Evolutionary conservation across 352 stramenopile genomes (phyloP).

Genomic region (Phytophthora pistaciae): DNA sequence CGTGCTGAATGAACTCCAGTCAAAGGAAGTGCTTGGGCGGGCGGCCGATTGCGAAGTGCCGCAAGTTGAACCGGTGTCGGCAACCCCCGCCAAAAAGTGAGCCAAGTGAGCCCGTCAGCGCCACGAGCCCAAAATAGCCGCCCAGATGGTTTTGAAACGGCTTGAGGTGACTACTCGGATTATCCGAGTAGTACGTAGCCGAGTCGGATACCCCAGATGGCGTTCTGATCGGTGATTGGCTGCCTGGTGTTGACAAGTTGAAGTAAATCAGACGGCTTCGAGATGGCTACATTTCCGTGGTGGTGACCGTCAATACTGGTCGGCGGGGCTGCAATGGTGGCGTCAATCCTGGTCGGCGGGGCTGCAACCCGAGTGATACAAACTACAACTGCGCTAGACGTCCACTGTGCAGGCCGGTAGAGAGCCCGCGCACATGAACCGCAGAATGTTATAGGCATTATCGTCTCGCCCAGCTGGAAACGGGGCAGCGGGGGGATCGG

Average conservation of each 20-base stretch:
- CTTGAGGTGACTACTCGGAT: neutral
- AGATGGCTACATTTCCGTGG: too few species aligned
- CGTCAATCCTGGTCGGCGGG: too few species aligned
- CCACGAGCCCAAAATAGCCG: slow-evolving; percentile 23
- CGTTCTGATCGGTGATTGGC: slow-evolving; percentile 1
- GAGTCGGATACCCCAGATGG: neutral
- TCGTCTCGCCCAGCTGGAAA: too few species aligned
- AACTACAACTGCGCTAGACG: too few species aligned
- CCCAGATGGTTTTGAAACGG: slow-evolving; percentile 33
- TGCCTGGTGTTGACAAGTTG: neutral
- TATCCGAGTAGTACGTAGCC: neutral
- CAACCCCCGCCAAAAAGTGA: slow-evolving; percentile 12
- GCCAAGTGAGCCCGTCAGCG: slow-evolving; percentile 15
- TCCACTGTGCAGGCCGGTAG: too few species aligned
- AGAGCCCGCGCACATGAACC: too few species aligned
- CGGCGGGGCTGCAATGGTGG: too few species aligned
- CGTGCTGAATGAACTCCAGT: slow-evolving; percentile 2
- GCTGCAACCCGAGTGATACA: too few species aligned
- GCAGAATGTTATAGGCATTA: too few species aligned
- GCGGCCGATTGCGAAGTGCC: slow-evolving; percentile 29
- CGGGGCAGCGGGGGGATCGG: too few species aligned
- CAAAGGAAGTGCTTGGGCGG: neutral
- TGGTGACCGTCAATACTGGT: too few species aligned
- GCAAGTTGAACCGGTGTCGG: slow-evolving; percentile 14
- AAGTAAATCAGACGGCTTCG: neutral